Evolutionary conservation across 495 filamentous ascomycete genomes (phyloP).

Genomic region (Xylaria cubensis): DNA sequence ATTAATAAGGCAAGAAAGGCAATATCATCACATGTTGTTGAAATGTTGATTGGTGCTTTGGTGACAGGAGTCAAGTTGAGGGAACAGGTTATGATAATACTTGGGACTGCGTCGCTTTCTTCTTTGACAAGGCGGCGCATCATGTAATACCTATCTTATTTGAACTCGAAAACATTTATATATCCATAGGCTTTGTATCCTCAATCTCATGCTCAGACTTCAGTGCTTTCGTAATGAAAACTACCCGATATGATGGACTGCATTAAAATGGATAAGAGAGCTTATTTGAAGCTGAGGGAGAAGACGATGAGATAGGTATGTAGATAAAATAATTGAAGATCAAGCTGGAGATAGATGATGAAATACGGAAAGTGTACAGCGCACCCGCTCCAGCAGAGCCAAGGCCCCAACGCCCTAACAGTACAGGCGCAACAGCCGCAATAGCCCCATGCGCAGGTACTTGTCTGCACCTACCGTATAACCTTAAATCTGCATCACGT

Average conservation of each 20-base stretch:
- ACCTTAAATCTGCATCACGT: background rate
- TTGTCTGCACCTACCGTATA: background rate
- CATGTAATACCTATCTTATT: slow-evolving; percentile 4
- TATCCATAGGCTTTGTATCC: background rate
- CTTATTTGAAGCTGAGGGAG: background rate
- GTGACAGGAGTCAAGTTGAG: background rate
- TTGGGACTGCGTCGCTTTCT: background rate
- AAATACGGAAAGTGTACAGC: background rate
- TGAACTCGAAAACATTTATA: background rate
- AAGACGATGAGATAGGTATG: background rate
- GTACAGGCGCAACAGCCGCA: background rate
- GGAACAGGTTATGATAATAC: background rate
- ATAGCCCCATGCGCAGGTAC: background rate
- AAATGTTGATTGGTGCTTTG: background rate
- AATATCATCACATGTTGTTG: slow-evolving; percentile 3
- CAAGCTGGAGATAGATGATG: background rate
- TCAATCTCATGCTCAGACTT: background rate
- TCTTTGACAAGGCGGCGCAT: background rate
- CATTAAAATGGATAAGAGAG: background rate
- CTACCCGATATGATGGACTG: background rate
- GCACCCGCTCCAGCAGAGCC: background rate
- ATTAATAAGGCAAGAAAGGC: slow-evolving; percentile 11
- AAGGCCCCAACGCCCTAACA: background rate
- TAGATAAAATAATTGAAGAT: background rate
- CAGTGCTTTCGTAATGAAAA: background rate